Evolutionary conservation across 805 yeast genomes (phyloP), one percentile per base, ranked within the genome.

Genomic region (Kregervanrija delftensis): DNA sequence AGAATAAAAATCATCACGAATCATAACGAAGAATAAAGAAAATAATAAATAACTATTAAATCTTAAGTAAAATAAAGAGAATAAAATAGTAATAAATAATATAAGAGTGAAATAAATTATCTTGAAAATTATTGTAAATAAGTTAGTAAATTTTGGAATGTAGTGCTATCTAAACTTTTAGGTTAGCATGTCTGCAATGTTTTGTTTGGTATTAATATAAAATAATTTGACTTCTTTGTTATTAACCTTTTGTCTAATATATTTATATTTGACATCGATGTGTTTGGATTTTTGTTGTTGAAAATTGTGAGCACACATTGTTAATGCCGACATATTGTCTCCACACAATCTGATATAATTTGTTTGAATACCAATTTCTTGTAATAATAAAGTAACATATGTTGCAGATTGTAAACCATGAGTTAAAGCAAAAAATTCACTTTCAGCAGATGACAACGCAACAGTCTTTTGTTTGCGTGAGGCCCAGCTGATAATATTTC

Each of bases 221-320:
- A 39, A n/a, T 8, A 46, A 31, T 30, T 36, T 42, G 8, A 42
- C 41, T 14, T 16, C 9, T 10, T 31, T 37, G 4, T 8, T 5
- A 13, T 36, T 10, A n/a, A 41, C 16, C 8, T 13, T 9, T 9
- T 41, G 33, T 41, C 50, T 48, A 11, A 48, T 32, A 11, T 35
- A 45, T 13, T 48, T 46, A 31, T 45, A 30, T 33, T 39, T 35
- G 2, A 42, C 37, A 30, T 48, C 41, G 15, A 45, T 45, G n/a
- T 45, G 51, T 30, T 45, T 48, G 3, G 49, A 42, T 13, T 37
- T 15, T 38, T 42, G 42, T 38, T 45, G 49, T 15, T 40, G 39
- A 22, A 39, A 28, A 4, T 43, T 46, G n/a, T 45, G 49, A 10
- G 36, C 30, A 11, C 44, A 34, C n/a, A 48, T 16, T 22, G 37